Evolutionary conservation across 352 stramenopile species (phyloP), one percentile per base, ranked within the genome.

Genomic region (Phytophthora agathidicida): DNA sequence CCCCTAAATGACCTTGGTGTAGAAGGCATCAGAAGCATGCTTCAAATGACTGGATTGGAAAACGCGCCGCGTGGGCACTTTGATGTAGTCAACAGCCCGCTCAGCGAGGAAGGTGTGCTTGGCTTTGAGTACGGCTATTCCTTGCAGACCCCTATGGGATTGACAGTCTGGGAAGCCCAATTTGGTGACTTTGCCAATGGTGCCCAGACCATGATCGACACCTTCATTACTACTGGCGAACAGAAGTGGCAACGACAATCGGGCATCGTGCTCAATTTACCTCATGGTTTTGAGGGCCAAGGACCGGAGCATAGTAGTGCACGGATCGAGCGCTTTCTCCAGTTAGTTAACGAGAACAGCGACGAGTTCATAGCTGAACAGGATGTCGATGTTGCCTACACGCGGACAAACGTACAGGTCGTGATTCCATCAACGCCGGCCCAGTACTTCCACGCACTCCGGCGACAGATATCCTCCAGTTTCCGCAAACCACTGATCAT

Each of bases 401-500:
- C 73, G 44, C 68, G 71, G 26, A 71, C 71, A 3, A 96, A 97
- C 61, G 73, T 94, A 35, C 80, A 91, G 45, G 83, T 96, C 14
- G 62, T 89, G 26, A 85, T 86, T 44, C 80, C 82, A 23, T 94
- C 83, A 22, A 97, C 89, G 0, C 95, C 96, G 0, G 96, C 96
- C 3, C 97, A 99, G 71, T 99, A 99, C 65, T 99, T 99, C 70
- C 96, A 99, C 64, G 91, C 86, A 14, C 77, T 99, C 45, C 89
- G 96, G 7, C 79, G 96, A 24, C 86, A 96, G 63, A 74, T 90
- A n/a, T 48, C 60, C 20, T 80, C 70, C 28, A 80, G 61, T 33
- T 91, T 88, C 61, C 82, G 83, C 45, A 96, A 96, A 51, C 88
- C 88, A 31, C 54, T 96, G 13, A 70, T 96, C 19, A 58, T 94